A percentile compares a stretch with the other conserved stretches of the same genome.
These are phyloP conservation scores for Hyphopichia homilentoma DNA, from an alignment of 805 yeast species.

Conservation along the genomic window DNA sequence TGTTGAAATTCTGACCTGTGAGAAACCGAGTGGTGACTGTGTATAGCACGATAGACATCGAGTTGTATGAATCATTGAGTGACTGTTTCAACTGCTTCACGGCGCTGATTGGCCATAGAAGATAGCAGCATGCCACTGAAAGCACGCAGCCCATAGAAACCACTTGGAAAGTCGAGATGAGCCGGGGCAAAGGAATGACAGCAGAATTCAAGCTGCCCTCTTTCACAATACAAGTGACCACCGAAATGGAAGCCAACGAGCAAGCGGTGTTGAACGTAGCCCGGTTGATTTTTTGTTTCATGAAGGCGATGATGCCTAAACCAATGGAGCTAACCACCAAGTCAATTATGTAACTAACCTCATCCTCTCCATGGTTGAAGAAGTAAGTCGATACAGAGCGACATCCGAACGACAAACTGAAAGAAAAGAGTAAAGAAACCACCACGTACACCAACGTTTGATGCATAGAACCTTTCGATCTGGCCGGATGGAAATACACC, in stretches of 20 bases:
- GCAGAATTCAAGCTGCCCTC: conserved; percentile 67
- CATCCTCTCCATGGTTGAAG: conserved; percentile 43
- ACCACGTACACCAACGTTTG: conserved; percentile 65
- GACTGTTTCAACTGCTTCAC: conserved; percentile 38
- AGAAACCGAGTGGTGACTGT: conserved; percentile 47
- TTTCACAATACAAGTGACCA: conserved; percentile 67
- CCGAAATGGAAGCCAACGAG: conserved; percentile 66
- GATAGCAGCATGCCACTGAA: conserved; percentile 58
- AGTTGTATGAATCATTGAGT: conserved; percentile 49
- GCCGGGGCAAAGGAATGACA: conserved; percentile 50
- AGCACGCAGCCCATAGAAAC: conserved; percentile 59
- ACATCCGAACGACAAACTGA: conserved; percentile 48
- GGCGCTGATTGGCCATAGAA: conserved; percentile 63
- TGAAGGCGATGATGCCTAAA: conserved; percentile 63
- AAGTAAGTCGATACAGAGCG: conserved; percentile 48
- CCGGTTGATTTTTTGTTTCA: conserved; percentile 63
- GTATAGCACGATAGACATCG: conserved; percentile 48
- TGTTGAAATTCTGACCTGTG: conserved; percentile 42
- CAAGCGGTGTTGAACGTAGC: conserved; percentile 80
- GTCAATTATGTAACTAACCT: conserved; percentile 50
- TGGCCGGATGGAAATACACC: conserved; percentile 79
- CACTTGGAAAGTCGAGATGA: conserved; percentile 52
- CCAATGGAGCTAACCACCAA: conserved; percentile 51
- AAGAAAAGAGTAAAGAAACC: conserved; percentile 50
- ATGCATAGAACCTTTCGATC: conserved; percentile 77